phyloP scores from a whole-genome alignment of 2,329 filamentous ascomycete species.

The Monosporascus sp. region DNA sequence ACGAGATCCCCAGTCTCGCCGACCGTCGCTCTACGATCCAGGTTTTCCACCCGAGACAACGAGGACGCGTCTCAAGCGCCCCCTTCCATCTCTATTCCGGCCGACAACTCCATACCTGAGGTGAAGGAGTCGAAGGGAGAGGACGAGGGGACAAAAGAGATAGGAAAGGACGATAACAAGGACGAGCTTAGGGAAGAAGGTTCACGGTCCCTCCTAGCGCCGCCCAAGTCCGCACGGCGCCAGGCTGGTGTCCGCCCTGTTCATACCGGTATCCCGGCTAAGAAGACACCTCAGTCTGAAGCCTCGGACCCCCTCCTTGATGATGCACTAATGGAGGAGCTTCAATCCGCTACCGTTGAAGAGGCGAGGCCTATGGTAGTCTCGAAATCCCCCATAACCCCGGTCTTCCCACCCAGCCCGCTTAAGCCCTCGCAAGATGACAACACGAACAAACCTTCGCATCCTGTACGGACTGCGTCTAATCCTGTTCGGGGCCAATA shows the following conservation, averaged over 20 bases:
- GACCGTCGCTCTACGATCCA: constrained; percentile 35
- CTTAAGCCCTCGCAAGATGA: constrained; percentile 14
- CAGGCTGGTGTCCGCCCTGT: constrained; percentile 49
- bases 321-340: constrained; percentile 78
- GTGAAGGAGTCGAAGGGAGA: background rate
- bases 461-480: constrained; percentile 44
- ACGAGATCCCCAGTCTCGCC: constrained; percentile 5
- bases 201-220: constrained; percentile 10
- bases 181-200: constrained; percentile 4
- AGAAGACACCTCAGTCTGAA: constrained; percentile 30
- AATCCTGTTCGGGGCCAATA: constrained; percentile 42
- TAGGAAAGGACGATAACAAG: background rate
- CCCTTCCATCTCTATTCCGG: background rate
- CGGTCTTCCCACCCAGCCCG: constrained; percentile 44
- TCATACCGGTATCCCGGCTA: constrained; percentile 40
- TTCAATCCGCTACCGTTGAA: constrained; percentile 75
- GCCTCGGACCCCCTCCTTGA: constrained; percentile 55
- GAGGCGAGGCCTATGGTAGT: constrained; percentile 78
- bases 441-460: constrained; percentile 20
- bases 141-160: background rate
- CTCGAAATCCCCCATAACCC: constrained; percentile 75
- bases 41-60: constrained; percentile 37
- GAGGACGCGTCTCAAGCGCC: constrained; percentile 1
- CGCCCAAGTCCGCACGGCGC: constrained; percentile 29
- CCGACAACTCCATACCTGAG: background rate